A percentile compares a stretch with the other conserved stretches of the same genome.
phyloP scores from a whole-genome alignment of 345 rosid genomes.

The Eucalyptus sp. region DNA sequence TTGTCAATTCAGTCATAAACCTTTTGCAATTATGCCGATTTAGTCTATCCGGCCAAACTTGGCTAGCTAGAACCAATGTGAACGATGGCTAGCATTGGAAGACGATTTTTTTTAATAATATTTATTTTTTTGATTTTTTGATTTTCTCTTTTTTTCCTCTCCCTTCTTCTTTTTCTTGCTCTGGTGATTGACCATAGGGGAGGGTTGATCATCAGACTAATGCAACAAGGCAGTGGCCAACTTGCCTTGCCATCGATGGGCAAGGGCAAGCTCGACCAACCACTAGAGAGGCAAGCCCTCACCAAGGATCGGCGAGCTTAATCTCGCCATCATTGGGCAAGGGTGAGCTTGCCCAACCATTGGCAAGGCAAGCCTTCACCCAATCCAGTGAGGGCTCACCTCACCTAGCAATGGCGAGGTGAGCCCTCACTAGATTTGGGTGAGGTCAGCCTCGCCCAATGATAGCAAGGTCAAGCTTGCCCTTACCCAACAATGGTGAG shows the following conservation, averaged over 20 bases:
- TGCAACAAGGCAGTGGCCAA: accelerated
- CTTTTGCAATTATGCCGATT: accelerated
- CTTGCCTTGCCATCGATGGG: no score
- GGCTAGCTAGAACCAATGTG: accelerated
- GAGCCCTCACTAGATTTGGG: no score
- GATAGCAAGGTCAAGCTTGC: no score
- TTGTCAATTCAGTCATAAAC: accelerated
- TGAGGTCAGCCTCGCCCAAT: accelerated
- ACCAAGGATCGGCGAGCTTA: no score
- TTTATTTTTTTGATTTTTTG: no score
- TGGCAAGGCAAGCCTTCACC: accelerated
- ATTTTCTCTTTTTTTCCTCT: no score
- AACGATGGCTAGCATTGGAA: accelerated
- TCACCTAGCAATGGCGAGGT: no score
- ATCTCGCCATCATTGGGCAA: accelerated
- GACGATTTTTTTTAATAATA: no score
- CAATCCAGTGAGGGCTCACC: accelerated
- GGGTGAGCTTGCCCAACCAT: accelerated
- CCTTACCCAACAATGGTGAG: no score
- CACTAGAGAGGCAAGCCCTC: accelerated
- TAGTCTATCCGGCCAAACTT: accelerated
- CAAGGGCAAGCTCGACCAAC: no score
- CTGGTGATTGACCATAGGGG: accelerated
- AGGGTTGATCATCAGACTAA: accelerated
- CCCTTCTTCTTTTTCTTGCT: no score